Base-by-base conservation (phyloP, 1,139 yeast species). In the Blastobotrys ciferrii region DNA sequence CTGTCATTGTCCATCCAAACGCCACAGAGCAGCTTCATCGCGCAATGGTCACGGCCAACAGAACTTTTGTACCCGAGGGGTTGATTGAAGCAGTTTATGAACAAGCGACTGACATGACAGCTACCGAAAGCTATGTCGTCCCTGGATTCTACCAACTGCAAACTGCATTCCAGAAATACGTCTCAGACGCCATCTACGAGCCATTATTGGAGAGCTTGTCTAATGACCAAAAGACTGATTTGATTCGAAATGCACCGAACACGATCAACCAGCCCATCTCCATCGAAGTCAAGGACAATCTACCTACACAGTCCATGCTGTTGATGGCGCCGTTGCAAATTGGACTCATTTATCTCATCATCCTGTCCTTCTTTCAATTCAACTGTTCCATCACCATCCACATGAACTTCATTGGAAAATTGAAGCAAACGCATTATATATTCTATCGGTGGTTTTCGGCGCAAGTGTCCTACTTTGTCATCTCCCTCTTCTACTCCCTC, bases 291-390 rank as follows among this genome's bases (percentile, higher is more conserved):
- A 36, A 41, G 6, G 52, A 54, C 35, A 41, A 51, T 7, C 45
- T 48, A 13, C 51, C 53, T 1, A 33, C 44, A 19, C 13, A 17
- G 18, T 42, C 41, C 11, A 33, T 48, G 5, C 31, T 53, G 14
- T 33, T 54, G 41, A 38, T 49, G 28, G 57, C 57, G 6, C 53
- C 53, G 19, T 38, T 54, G 28, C 57, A 54, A 40, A 55, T 86
- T 55, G 95, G 95, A 44, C 72, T 84, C 50, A 84, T 87, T 65
- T 87, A 80, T 65, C 72, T 84, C 63, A 77, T 87, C 56, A 81
- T 87, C 64, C 67, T 86, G 49, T 81, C 95, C 1, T 74, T 78
- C 54, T 75, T 78, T 67, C 80, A 79, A 54, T 75, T 82, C 59
- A 76, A 79, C 51, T 74, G 83, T 62, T 81, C 82, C 62, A 72